A percentile compares a stretch with the other conserved stretches of the same genome.
Evolutionary conservation across 2,329 filamentous ascomycete genomes (phyloP).

Genomic region (Hypoxylon sp.): DNA sequence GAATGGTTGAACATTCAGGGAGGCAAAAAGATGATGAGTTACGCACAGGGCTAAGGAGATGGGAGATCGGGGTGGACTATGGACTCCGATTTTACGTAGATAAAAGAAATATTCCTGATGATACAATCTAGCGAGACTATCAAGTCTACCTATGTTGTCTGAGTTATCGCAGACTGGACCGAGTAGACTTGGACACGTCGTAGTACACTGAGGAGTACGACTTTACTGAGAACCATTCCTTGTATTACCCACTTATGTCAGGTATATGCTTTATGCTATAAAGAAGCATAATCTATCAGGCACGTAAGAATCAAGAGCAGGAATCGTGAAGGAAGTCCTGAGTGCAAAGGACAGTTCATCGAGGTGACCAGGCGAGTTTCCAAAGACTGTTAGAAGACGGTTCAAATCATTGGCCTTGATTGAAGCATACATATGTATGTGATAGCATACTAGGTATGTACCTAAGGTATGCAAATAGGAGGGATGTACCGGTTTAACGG

Average conservation of each 20-base stretch:
- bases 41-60: background rate
- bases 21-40: background rate
- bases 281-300: background rate
- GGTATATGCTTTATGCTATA: no score
- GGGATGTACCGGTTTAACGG: background rate
- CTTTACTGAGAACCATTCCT: no score
- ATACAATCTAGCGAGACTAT: background rate
- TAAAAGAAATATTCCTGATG: slow-evolving; percentile 13
- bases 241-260: no score
- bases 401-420: background rate
- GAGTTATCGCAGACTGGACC: no score
- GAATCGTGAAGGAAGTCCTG: no score
- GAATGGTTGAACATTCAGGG: background rate
- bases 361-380: no score
- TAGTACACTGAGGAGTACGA: no score
- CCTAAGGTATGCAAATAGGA: slow-evolving; percentile 1
- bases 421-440: background rate
- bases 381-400: background rate
- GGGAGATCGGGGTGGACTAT: background rate
- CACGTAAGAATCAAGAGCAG: background rate
- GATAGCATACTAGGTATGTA: no score
- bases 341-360: no score
- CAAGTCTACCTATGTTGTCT: no score
- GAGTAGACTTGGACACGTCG: no score
- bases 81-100: slow-evolving; percentile 24